Percentiles rank a stretch among this genome's conserved stretches.
phyloP scores from a whole-genome alignment of 1,139 yeast genomes.

The Blastobotrys proliferans region DNA sequence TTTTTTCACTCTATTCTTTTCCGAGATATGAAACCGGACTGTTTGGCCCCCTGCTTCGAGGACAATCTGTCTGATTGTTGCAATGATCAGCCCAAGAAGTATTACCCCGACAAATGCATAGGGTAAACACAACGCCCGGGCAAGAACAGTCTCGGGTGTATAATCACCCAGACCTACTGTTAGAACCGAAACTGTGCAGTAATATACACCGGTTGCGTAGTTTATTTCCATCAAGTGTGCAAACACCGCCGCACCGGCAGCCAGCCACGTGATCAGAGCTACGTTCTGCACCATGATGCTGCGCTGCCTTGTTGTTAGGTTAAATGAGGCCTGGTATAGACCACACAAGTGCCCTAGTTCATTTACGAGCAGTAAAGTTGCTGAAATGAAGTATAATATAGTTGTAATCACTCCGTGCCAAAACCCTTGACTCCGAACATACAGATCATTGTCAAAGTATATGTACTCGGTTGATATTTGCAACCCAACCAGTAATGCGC shows the following conservation, averaged over 20 bases:
- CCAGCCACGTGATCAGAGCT: slow-evolving; percentile 61
- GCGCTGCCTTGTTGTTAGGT: slow-evolving; percentile 62
- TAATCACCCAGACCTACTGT: slow-evolving; percentile 82
- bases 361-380: slow-evolving; percentile 50
- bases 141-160: slow-evolving; percentile 48
- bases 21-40: slow-evolving; percentile 26
- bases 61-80: slow-evolving; percentile 65
- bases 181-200: slow-evolving; percentile 63
- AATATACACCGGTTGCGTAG: slow-evolving; percentile 65
- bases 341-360: slow-evolving; percentile 54
- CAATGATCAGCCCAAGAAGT: slow-evolving; percentile 64
- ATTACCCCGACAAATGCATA: slow-evolving; percentile 68
- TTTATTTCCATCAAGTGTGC: slow-evolving; percentile 40
- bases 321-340: slow-evolving; percentile 66
- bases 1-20: slow-evolving; percentile 19
- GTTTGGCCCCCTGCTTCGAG: slow-evolving; percentile 58
- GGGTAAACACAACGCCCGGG: slow-evolving; percentile 55
- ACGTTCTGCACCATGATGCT: slow-evolving; percentile 68
- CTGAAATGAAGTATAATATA: slow-evolving; percentile 54
- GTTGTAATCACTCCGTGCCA: slow-evolving; percentile 73
- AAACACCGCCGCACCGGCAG: slow-evolving; percentile 63
- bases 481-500: slow-evolving; percentile 47
- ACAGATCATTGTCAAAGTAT: slow-evolving; percentile 23
- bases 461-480: slow-evolving; percentile 37
- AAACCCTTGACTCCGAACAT: slow-evolving; percentile 54